These are phyloP conservation scores for Alternaria sp. DNA, from an alignment of 2,329 filamentous ascomycete genomes.

Conservation along the genomic window DNA sequence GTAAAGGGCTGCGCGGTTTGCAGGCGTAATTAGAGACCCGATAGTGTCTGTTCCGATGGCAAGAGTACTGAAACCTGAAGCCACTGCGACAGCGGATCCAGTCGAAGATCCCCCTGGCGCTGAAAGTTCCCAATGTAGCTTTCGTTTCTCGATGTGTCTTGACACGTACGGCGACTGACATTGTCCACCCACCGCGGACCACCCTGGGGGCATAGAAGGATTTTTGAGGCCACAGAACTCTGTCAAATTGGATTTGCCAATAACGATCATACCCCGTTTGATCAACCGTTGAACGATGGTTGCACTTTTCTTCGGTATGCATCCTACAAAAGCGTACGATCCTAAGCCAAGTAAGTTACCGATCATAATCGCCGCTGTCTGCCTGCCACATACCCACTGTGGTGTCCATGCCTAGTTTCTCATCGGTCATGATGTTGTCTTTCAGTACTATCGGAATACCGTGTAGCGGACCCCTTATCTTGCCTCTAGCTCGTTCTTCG, in stretches of 20 bases:
- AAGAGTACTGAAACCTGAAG: constrained; percentile 54
- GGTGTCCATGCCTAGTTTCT: constrained; percentile 52
- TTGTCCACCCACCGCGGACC: constrained; percentile 53
- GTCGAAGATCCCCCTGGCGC: constrained; percentile 49
- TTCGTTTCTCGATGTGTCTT: constrained; percentile 49
- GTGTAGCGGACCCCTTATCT: constrained; percentile 51
- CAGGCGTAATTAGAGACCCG: constrained; percentile 52
- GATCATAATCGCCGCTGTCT: neutral
- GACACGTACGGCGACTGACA: constrained; percentile 52
- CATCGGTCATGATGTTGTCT: constrained; percentile 54
- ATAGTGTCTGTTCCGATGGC: constrained; percentile 53
- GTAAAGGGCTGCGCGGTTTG: constrained; percentile 52
- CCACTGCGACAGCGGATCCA: constrained; percentile 52
- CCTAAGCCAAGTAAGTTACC: constrained; percentile 27
- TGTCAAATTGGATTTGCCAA: constrained; percentile 56
- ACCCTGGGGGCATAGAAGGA: constrained; percentile 50
- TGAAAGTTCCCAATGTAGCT: constrained; percentile 49
- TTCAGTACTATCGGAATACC: constrained; percentile 56
- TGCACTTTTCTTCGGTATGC: constrained; percentile 49
- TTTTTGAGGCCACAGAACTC: constrained; percentile 51
- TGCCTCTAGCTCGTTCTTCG: constrained; percentile 49
- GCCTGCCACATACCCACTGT: constrained; percentile 47
- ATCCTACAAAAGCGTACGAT: constrained; percentile 51
- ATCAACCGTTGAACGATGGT: constrained; percentile 51
- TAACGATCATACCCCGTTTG: constrained; percentile 52